Conservation (phyloP, 2,329 filamentous ascomycete species). For the Rhynchosporium agropyri region DNA sequence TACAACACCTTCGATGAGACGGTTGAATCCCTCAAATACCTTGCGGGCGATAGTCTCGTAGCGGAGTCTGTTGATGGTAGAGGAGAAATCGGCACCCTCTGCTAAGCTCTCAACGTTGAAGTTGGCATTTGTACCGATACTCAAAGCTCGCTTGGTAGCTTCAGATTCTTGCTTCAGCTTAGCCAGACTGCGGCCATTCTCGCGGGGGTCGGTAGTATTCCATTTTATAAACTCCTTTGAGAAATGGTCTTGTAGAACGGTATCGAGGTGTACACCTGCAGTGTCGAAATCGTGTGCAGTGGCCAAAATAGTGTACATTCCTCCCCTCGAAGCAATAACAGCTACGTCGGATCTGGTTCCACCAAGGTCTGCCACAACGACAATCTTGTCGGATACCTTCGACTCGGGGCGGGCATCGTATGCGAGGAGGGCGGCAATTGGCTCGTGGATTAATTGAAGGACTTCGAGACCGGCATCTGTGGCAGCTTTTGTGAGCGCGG, state of each 20-base stretch:
- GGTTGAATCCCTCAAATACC: slow-evolving; percentile 85
- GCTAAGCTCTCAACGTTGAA: slow-evolving; percentile 92
- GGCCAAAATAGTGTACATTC: slow-evolving; percentile 94
- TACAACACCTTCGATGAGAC: slow-evolving; percentile 79
- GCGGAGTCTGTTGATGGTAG: slow-evolving; percentile 88
- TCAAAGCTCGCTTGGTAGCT: slow-evolving; percentile 87
- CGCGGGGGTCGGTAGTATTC: slow-evolving; percentile 79
- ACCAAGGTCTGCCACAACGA: slow-evolving; percentile 90
- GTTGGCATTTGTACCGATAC: slow-evolving; percentile 81
- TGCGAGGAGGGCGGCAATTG: slow-evolving; percentile 83
- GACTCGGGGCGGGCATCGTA: slow-evolving; percentile 86
- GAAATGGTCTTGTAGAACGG: slow-evolving; percentile 92
- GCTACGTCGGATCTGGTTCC: slow-evolving; percentile 91
- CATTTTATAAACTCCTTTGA: slow-evolving; percentile 99
- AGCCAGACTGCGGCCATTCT: slow-evolving; percentile 78
- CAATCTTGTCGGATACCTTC: slow-evolving; percentile 77
- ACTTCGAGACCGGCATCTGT: slow-evolving; percentile 83
- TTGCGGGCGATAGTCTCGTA: slow-evolving; percentile 89
- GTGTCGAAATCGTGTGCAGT: slow-evolving; percentile 96
- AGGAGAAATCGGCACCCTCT: slow-evolving; percentile 87
- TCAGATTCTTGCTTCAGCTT: slow-evolving; percentile 94
- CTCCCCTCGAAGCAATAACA: slow-evolving; percentile 86
- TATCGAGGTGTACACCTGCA: slow-evolving; percentile 81
- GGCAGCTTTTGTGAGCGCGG: slow-evolving; percentile 76
- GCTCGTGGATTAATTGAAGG: slow-evolving; percentile 90